Evolutionary conservation across 768 basidiomycete species (phyloP), one percentile per base, ranked within the genome.

Genomic region (Kwoniella sp.): DNA sequence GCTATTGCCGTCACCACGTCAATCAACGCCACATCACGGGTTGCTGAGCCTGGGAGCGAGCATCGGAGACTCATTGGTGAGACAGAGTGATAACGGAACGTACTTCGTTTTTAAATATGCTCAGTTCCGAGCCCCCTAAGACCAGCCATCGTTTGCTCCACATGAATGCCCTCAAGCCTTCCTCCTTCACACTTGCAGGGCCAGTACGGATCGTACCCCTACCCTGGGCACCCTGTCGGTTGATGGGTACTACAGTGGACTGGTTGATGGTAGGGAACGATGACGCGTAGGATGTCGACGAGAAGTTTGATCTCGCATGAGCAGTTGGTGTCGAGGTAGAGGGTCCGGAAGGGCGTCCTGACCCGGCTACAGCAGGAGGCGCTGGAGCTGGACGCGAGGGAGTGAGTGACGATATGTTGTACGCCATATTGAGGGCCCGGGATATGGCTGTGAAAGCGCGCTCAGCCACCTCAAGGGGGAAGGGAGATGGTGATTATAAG

Each of bases 71-170:
- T n/a, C n/a, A 2, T 40, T 51, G 19, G 33, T 36, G 46, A 37
- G 33, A 33, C 33, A n/a, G 33, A 33, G 7, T 8, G 19, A 44
- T 29, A 29, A 9, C 30, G 27, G 12, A 27, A 66, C 90, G 71
- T 74, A 93, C 94, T 85, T 97, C 95, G 71, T 86, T 90, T 83
- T 93, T 97, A 77, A 92, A 91, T 61, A 98, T 86, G 21, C 85
- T 84, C 51, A 99, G 80, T 9, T 87, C 83, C 70, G 87, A 85
- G 53, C 92, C 91, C 73, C 86, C 89, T 66, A 99, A 83, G 4
- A 95, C 84, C 60, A 97, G 82, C 89, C 90, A 97, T 79, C 91
- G 90, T 74, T 89, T 86, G 78, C 89, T 86, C 88, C 94, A 97
- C 54, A 96, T 84, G 85, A 91, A 93, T 67, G 89, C 90, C 1